Evolutionary conservation across 2,329 filamentous ascomycete genomes (phyloP).

Genomic region (Didymella pomorum): DNA sequence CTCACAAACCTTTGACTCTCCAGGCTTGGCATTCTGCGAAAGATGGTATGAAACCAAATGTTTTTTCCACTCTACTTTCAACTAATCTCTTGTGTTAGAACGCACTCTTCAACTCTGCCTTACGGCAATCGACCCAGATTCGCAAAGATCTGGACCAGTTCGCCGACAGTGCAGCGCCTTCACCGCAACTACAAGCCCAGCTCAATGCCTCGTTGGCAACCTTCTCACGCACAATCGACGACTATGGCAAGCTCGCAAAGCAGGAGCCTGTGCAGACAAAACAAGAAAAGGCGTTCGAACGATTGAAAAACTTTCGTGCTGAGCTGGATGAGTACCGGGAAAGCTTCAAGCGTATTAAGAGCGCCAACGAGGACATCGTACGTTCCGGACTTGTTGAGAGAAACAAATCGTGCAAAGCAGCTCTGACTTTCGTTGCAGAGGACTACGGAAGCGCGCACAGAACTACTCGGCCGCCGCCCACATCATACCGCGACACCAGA

Average conservation of each 20-base stretch:
- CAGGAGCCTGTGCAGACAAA: slow-evolving; percentile 91
- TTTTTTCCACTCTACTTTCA: not conserved
- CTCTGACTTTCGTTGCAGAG: slow-evolving; percentile 49
- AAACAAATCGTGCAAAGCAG: too few relatives aligned
- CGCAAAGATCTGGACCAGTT: slow-evolving; percentile 78
- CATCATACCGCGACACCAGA: slow-evolving; percentile 83
- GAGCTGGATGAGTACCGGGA: slow-evolving; percentile 83
- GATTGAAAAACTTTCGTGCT: slow-evolving; percentile 82
- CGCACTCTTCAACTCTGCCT: slow-evolving; percentile 82
- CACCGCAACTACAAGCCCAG: slow-evolving; percentile 67
- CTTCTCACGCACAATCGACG: slow-evolving; percentile 89
- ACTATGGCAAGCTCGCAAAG: slow-evolving; percentile 84
- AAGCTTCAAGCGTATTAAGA: slow-evolving; percentile 79
- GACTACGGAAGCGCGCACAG: slow-evolving; percentile 74
- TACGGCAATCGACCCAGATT: slow-evolving; percentile 83
- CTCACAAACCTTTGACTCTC: not conserved
- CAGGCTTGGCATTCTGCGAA: not conserved
- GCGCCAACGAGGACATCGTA: slow-evolving; percentile 76
- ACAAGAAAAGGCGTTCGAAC: slow-evolving; percentile 86
- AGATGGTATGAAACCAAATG: not conserved
- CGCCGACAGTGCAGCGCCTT: slow-evolving; percentile 65
- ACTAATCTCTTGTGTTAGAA: slow-evolving; percentile 62
- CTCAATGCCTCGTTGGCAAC: slow-evolving; percentile 68
- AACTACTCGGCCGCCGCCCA: slow-evolving; percentile 84
- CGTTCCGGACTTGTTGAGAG: slow-evolving; percentile 23